Evolutionary conservation across 345 rosid species (phyloP), one percentile per base, ranked within the genome.

Genomic region (Orychophragmus violaceus): DNA sequence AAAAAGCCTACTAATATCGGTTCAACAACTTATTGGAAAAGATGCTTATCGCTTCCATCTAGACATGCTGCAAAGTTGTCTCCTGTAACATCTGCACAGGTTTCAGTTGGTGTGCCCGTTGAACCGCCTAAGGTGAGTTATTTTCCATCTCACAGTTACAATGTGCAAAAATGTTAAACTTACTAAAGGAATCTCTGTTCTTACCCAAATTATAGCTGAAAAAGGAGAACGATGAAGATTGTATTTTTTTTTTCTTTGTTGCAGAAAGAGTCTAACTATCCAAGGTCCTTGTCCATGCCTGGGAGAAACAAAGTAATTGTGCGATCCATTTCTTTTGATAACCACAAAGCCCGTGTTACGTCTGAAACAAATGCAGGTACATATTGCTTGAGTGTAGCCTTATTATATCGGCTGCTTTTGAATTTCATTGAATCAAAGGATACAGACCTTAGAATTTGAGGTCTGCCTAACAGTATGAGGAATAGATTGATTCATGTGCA

Each of bases 261-360:
- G 76, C 97, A 90, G 94, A 90, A 82, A 78, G 83, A 71, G 52
- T 67, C 70, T 49, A 48, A 1, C 27, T 74, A 29, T 67, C 80
- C 97, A 55, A 87, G 97, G 73, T 90, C 99, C 48, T 82, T 85
- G 33, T 88, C 98, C 0, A 72, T 85, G 74, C 91, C 98, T 0
- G 90, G 87, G 28, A 68, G 83, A 74, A 89, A 83, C 74, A 56
- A 81, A 71, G 91, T 94, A 39, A 90, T 94, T 48, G 96, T 94
- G 29, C 77, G 95, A 80, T 83, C 89, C 7, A 37, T 76, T 53
- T 90, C 98, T 61, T 85, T 90, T 68, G 80, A 87, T 77, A 61
- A 82, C 51, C 55, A 13, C 60, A 78, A 76, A 66, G 82, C 83
- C 52, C 71, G 70, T 74, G 71, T 51, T 28, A 42, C 37, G 23